These are phyloP conservation scores for Globisporangium spiculum DNA, from an alignment of 352 stramenopile genomes.

Conservation along the genomic window DNA sequence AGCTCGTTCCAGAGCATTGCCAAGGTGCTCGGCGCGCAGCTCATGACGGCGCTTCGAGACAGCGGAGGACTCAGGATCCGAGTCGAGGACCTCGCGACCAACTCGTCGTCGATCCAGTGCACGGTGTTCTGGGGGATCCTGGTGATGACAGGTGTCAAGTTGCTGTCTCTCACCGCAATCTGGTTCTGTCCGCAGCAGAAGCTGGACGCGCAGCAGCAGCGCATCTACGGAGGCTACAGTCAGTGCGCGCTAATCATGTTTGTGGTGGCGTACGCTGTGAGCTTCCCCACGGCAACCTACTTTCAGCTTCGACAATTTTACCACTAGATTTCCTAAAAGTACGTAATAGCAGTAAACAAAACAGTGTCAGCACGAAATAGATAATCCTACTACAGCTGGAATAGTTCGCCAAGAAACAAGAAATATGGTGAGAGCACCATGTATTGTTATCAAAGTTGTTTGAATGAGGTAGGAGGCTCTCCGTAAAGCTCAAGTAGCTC, in stretches of 20 bases:
- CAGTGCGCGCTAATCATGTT: conserved; percentile 20
- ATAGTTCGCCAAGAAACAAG: no score
- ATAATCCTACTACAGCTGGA: no score
- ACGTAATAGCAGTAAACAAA: no score
- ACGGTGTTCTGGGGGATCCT: conserved; percentile 22
- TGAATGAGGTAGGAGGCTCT: no score
- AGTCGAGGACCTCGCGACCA: background rate
- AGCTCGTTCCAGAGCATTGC: conserved; percentile 30
- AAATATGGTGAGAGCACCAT: no score
- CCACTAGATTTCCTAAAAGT: background rate
- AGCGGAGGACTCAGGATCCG: conserved; percentile 9
- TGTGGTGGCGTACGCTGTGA: conserved; percentile 20
- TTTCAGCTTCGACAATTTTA: conserved; percentile 6
- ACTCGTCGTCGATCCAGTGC: background rate
- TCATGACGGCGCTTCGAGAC: conserved; percentile 16
- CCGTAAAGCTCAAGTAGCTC: no score
- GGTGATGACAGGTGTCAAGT: conserved; percentile 12
- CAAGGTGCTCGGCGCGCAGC: conserved; percentile 27
- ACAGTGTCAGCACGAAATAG: no score
- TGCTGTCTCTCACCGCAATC: conserved; percentile 23
- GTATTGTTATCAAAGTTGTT: no score
- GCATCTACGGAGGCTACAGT: conserved; percentile 48
- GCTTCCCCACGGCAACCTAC: conserved; percentile 17
- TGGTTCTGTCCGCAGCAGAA: conserved; percentile 37
- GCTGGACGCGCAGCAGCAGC: conserved; percentile 43